phyloP scores from a whole-genome alignment of 129 eudicot species.

The Dittrichia graveolens region DNA sequence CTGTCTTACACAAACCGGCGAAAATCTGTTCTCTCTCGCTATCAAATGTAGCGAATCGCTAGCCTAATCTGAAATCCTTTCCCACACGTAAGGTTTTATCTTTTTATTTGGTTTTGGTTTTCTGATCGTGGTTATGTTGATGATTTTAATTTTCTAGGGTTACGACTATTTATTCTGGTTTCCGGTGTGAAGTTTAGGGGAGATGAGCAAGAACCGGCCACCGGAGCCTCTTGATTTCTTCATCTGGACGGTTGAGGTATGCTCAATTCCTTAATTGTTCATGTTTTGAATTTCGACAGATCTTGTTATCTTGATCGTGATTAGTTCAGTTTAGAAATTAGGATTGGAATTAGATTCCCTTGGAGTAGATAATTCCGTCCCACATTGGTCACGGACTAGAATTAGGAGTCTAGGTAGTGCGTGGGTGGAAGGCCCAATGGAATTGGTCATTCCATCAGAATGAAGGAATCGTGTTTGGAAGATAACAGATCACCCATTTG shows the following conservation, averaged over 20 bases:
- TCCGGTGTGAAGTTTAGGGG: constrained; percentile 24
- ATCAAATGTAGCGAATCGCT: background rate
- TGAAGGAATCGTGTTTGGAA: no score
- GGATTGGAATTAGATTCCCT: background rate
- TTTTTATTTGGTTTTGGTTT: background rate
- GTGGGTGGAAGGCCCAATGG: no score
- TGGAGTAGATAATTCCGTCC: background rate
- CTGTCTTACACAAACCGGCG: background rate
- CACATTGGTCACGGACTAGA: no score
- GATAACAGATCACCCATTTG: no score
- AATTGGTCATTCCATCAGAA: no score
- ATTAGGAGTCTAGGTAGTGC: no score
- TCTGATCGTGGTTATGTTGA: background rate
- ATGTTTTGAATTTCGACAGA: background rate
- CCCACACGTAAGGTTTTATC: background rate
- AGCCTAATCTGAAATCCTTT: background rate
- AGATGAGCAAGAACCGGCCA: constrained; percentile 61
- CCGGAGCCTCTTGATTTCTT: constrained; percentile 88
- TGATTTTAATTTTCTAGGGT: background rate
- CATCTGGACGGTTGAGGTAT: constrained; percentile 84
- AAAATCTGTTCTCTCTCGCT: constrained; percentile 8
- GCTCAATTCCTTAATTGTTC: background rate
- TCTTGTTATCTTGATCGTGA: background rate
- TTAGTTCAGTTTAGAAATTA: background rate
- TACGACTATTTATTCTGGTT: constrained; percentile 12